Evolutionary conservation across 2,329 filamentous ascomycete species (phyloP).

Genomic region (Tolypocladium album): DNA sequence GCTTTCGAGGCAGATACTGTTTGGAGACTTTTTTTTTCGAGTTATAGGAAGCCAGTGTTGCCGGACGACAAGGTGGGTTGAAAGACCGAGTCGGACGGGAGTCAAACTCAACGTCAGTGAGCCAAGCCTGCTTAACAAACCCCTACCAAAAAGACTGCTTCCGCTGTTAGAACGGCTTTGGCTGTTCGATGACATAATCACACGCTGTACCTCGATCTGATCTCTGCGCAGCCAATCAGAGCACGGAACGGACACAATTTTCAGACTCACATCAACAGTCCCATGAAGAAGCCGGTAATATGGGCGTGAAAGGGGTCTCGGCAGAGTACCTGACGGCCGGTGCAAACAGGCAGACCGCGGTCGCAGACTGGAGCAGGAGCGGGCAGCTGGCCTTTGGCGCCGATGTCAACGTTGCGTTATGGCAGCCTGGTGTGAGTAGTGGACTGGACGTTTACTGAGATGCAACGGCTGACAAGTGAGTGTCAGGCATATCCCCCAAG

Average conservation of each 20-base stretch:
- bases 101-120: no score
- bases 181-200: background rate
- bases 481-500: constrained; percentile 23
- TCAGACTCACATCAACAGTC: constrained; percentile 17
- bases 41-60: background rate
- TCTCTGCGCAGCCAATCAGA: constrained; percentile 23
- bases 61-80: background rate
- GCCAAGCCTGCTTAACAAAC: background rate
- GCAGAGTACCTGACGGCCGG: constrained; percentile 60
- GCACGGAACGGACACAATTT: constrained; percentile 19
- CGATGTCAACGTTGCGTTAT: constrained; percentile 79
- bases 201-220: constrained; percentile 9
- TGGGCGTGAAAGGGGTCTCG: constrained; percentile 20
- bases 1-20: background rate
- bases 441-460: background rate
- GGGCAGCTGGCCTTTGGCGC: constrained; percentile 80
- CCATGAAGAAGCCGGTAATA: constrained; percentile 8
- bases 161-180: background rate
- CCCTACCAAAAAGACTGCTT: background rate
- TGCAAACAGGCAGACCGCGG: constrained; percentile 80
- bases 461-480: background rate
- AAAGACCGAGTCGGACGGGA: background rate
- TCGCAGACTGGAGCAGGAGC: constrained; percentile 74
- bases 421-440: constrained; percentile 64
- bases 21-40: background rate